These are phyloP conservation scores for Globisporangium solare DNA, from an alignment of 352 stramenopile genomes.

Conservation along the genomic window DNA sequence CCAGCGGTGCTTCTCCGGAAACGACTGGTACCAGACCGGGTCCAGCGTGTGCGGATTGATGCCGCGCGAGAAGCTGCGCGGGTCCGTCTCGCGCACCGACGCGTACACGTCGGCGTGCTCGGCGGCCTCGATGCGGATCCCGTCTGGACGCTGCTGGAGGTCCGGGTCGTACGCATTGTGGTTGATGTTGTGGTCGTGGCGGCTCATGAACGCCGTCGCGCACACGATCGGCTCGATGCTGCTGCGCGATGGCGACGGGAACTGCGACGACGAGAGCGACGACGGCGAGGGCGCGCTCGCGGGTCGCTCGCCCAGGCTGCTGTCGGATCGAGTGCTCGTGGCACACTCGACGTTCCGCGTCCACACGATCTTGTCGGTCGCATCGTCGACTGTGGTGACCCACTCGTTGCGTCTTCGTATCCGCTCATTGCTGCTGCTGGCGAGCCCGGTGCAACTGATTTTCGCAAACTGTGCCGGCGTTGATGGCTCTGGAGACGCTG, in stretches of 20 bases:
- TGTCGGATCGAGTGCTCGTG: background rate
- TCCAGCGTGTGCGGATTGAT: slow-evolving; percentile 29
- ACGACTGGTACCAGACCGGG: slow-evolving; percentile 30
- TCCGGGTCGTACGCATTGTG: slow-evolving; percentile 1
- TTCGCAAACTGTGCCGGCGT: background rate
- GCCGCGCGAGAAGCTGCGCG: slow-evolving; percentile 11
- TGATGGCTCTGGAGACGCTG: background rate
- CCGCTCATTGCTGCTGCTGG: slow-evolving; percentile 4
- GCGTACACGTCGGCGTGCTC: slow-evolving; percentile 30
- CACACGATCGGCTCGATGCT: slow-evolving; percentile 21
- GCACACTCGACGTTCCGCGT: slow-evolving; percentile 5
- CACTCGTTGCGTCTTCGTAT: slow-evolving; percentile 41
- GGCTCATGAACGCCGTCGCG: slow-evolving; percentile 37
- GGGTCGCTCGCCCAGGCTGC: background rate
- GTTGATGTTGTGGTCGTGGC: slow-evolving; percentile 10
- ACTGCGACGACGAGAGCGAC: slow-evolving; percentile 9
- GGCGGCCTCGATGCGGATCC: slow-evolving; percentile 21
- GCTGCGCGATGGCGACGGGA: background rate
- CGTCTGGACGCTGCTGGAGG: slow-evolving; percentile 7
- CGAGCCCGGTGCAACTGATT: too few relatives aligned
- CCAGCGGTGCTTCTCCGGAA: slow-evolving; percentile 52
- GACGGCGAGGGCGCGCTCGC: slow-evolving; percentile 4
- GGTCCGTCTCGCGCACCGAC: slow-evolving; percentile 14
- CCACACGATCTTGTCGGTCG: slow-evolving; percentile 33
- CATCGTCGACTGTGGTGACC: slow-evolving; percentile 17